Evolutionary conservation across 2,329 filamentous ascomycete genomes (phyloP).

Genomic region (Colletotrichum abscissum): DNA sequence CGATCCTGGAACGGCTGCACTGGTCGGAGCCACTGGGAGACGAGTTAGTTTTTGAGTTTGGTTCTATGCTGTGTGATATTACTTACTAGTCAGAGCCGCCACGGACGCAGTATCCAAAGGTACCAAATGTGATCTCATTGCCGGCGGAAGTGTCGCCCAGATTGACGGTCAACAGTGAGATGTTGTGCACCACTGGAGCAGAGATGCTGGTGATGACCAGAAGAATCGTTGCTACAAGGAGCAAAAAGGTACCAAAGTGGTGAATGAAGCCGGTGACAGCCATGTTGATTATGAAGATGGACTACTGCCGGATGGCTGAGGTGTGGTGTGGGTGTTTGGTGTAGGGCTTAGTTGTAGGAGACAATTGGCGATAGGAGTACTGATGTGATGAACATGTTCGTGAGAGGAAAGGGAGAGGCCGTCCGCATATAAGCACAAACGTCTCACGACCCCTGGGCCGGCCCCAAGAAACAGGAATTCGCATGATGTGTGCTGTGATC

Average conservation of each 20-base stretch:
- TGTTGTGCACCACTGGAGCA: conserved; percentile 66
- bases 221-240: conserved; percentile 65
- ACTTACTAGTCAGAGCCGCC: conserved; percentile 41
- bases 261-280: conserved; percentile 62
- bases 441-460: conserved; percentile 1
- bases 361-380: conserved; percentile 9
- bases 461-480: conserved; percentile 21
- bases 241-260: conserved; percentile 67
- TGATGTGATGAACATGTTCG: conserved; percentile 9
- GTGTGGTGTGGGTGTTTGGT: not conserved
- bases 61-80: accelerated
- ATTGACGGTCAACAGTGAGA: conserved; percentile 64
- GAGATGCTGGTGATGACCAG: conserved; percentile 69
- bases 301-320: conserved; percentile 13
- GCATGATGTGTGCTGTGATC: conserved; percentile 26
- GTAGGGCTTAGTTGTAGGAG: not conserved
- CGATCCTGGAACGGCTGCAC: conserved; percentile 62
- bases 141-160: conserved; percentile 50
- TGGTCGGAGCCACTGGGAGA: conserved; percentile 49
- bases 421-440: conserved; percentile 34
- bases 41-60: not conserved
- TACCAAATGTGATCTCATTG: conserved; percentile 63
- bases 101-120: conserved; percentile 68
- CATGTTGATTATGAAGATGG: conserved; percentile 49
- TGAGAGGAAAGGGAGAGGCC: conserved; percentile 14